These are phyloP conservation scores for Mucor ambiguus DNA, from an alignment of 371 early-diverging fungal genomes.

Conservation along the genomic window DNA sequence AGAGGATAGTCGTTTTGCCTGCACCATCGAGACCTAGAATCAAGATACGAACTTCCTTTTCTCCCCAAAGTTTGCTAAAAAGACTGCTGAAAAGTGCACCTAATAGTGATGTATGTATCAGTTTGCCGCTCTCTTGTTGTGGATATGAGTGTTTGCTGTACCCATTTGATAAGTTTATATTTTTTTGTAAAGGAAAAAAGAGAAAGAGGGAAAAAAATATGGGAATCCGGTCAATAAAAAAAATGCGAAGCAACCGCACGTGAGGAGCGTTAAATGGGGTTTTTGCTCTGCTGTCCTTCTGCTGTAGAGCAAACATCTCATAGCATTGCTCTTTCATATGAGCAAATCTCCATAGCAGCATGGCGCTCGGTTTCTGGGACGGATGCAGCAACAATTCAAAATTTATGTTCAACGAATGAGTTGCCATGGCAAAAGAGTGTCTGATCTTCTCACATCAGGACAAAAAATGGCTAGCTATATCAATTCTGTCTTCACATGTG, in stretches of 20 bases:
- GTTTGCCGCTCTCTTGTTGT: background rate
- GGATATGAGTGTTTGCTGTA: background rate
- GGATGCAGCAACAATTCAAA: background rate
- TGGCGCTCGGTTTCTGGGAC: background rate
- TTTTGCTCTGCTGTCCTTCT: background rate
- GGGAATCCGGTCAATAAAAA: conserved; percentile 1
- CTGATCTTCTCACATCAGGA: background rate
- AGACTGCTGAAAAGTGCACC: conserved; percentile 52
- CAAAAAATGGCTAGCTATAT: background rate
- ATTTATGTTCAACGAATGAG: background rate
- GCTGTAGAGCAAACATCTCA: background rate
- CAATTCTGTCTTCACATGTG: background rate
- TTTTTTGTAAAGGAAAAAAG: background rate
- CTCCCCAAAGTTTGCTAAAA: conserved; percentile 52
- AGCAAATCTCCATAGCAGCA: background rate
- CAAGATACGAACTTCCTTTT: conserved; percentile 89
- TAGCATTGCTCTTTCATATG: background rate
- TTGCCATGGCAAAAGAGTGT: background rate
- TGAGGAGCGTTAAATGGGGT: conserved; percentile 1
- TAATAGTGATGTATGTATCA: conserved; percentile 3
- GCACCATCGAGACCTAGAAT: conserved; percentile 96
- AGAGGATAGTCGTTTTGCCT: conserved; percentile 92
- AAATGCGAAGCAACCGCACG: conserved; percentile 4
- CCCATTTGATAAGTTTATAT: background rate
- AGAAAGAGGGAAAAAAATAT: background rate